Evolutionary conservation across 208 protist genomes (phyloP), one percentile per base, ranked within the genome.

Genomic region (Crithidia mellificae): DNA sequence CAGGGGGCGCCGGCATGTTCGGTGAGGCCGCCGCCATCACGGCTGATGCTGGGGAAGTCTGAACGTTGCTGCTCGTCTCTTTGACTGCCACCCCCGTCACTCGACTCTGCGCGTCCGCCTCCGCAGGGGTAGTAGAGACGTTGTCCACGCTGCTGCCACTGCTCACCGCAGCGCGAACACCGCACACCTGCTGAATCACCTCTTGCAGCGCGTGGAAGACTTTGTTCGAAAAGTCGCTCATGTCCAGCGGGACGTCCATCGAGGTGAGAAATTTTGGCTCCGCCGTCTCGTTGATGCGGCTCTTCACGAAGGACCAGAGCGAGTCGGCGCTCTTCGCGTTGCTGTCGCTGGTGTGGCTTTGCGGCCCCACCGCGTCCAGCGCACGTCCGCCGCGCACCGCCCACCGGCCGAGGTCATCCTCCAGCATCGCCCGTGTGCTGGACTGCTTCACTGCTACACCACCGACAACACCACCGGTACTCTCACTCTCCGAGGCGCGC

Each of bases 201-300:
- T 68, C 52, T 34, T 83, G 78, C 22, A 94, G 59, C 11, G 77
- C 82, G 8, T 32, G 14, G 57, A 88, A 87, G 8, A 86, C 81
- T 57, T 91, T 92, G 11, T 24, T 38, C 0, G 80, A 73, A 49
- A 94, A 94, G 58, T 94, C 86, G 8, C 61, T 74, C 82, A 92
- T 89, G 63, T 94, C 82, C 0, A 94, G 69, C 19, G 72, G 72
- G 19, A 90, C 79, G 30, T 87, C 62, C 59, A 74, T 72, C 41
- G 82, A 88, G 19, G 85, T 88, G 22, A 85, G 63, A 12, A 54
- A 20, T 43, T 62, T 51, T n/a, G 61, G 61, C 39, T 72, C 59
- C 20, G 73, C 68, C n/a, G 38, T 47, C 2, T 50, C 34, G 25
- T 51, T 57, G 34, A 72, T 66, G 47, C 64, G 54, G 32, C 58